A percentile compares a stretch with the other conserved stretches of the same genome.
phyloP scores from a whole-genome alignment of 176 grass and related monocot species.

The Avena sativa region DNA sequence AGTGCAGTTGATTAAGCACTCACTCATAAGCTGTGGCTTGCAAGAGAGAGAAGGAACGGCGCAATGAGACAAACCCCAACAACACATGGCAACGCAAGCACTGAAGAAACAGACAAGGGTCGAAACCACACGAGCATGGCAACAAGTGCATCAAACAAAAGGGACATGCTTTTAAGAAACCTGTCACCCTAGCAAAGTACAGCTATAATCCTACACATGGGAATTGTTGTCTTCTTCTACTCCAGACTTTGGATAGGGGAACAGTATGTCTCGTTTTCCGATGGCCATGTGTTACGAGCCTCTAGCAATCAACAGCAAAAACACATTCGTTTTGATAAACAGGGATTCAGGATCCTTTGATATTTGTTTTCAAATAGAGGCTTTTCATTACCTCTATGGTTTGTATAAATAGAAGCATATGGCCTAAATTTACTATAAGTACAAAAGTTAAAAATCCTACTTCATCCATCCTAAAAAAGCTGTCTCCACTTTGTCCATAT shows the following conservation, averaged over 20 bases:
- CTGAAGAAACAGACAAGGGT: slow-evolving; percentile 34
- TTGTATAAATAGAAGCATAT: too few relatives aligned
- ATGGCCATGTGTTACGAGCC: neutral
- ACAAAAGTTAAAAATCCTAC: too few relatives aligned
- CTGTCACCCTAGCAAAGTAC: slow-evolving; percentile 45
- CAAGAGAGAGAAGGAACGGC: neutral
- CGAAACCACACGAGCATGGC: slow-evolving; percentile 27
- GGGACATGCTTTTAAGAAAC: slow-evolving; percentile 49
- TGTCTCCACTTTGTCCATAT: too few relatives aligned
- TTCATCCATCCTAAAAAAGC: too few relatives aligned
- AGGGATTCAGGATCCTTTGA: too few relatives aligned
- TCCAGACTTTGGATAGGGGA: neutral
- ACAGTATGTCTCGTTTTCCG: neutral
- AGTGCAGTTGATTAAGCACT: neutral
- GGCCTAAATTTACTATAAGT: too few relatives aligned
- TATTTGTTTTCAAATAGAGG: too few relatives aligned
- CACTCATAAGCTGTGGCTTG: neutral
- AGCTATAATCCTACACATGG: slow-evolving; percentile 29
- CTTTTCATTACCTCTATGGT: too few relatives aligned
- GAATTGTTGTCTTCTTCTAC: neutral
- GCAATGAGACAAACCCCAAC: slow-evolving; percentile 1
- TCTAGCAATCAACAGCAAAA: too few relatives aligned
- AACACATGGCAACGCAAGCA: neutral
- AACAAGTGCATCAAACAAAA: slow-evolving; percentile 55
- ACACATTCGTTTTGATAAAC: too few relatives aligned